phyloP scores from a whole-genome alignment of 2,329 filamentous ascomycete genomes.

The Calonectria crousiana region DNA sequence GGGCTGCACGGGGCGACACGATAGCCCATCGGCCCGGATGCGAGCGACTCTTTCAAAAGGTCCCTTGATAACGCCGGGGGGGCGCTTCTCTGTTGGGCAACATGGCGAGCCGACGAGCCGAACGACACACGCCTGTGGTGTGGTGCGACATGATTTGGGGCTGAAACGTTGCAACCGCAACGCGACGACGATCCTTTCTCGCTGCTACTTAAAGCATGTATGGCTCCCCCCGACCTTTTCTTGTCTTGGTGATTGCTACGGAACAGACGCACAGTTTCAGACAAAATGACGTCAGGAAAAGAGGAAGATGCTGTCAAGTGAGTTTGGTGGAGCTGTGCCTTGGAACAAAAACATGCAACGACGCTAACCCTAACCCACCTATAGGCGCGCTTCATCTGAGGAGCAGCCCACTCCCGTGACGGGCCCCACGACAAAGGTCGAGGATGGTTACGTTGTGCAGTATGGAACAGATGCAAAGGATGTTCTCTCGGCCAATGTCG shows the following conservation, averaged over 20 bases:
- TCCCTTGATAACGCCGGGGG: background rate
- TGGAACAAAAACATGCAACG: background rate
- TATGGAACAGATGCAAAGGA: slow-evolving; percentile 41
- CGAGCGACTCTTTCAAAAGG: slow-evolving; percentile 28
- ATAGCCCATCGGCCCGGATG: slow-evolving; percentile 17
- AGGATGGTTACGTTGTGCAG: slow-evolving; percentile 37
- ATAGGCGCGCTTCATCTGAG: slow-evolving; percentile 46
- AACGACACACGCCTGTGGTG: background rate
- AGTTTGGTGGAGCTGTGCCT: slow-evolving; percentile 23
- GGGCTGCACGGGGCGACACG: background rate
- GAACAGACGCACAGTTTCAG: background rate
- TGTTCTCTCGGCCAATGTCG: slow-evolving; percentile 22
- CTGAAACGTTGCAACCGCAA: background rate
- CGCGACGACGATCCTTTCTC: background rate
- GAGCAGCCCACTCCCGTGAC: slow-evolving; percentile 44
- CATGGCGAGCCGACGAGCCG: slow-evolving; percentile 4
- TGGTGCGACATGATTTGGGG: slow-evolving; percentile 1
- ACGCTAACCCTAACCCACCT: slow-evolving; percentile 20
- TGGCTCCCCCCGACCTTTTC: background rate
- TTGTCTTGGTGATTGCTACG: background rate
- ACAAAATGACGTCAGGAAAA: slow-evolving; percentile 49
- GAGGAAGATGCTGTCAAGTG: slow-evolving; percentile 50
- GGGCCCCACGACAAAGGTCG: background rate
- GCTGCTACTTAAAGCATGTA: background rate
- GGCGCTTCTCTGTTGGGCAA: slow-evolving; percentile 22